phyloP scores from a whole-genome alignment of 1,284 basidiomycete genomes.

The Thelephora terrestris region DNA sequence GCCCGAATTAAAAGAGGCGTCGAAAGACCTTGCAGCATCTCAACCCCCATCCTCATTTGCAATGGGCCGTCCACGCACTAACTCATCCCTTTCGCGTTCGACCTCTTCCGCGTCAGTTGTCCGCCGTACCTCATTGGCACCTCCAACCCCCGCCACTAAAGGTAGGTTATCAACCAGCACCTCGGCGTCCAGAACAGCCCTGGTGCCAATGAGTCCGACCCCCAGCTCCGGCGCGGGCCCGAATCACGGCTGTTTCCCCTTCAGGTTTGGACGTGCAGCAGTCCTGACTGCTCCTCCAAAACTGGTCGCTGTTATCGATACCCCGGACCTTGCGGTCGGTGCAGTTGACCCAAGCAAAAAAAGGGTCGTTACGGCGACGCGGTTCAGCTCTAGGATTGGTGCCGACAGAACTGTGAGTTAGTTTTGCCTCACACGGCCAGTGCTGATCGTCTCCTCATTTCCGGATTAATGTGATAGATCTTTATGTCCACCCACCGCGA shows the following conservation, averaged over 20 bases:
- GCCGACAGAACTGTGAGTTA: constrained; percentile 63
- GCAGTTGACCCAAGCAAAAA: constrained; percentile 75
- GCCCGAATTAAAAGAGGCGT: constrained; percentile 13
- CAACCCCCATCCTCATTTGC: constrained; percentile 13
- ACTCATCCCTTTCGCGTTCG: constrained; percentile 27
- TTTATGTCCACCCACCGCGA: constrained; percentile 71
- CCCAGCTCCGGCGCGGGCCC: constrained; percentile 34
- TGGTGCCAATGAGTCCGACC: constrained; percentile 33
- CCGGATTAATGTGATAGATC: constrained; percentile 33
- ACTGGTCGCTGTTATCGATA: constrained; percentile 71
- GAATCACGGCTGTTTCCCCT: constrained; percentile 25
- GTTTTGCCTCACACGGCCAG: constrained; percentile 1
- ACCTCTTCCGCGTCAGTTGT: not conserved
- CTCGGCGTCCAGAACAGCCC: constrained; percentile 27
- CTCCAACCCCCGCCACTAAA: constrained; percentile 7
- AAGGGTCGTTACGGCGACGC: constrained; percentile 74
- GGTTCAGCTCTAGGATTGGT: constrained; percentile 73
- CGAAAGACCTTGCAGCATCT: constrained; percentile 12
- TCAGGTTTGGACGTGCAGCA: constrained; percentile 54
- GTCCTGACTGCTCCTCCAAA: constrained; percentile 71
- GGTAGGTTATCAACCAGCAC: constrained; percentile 21
- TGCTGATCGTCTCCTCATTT: constrained; percentile 4
- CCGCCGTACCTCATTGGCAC: not conserved
- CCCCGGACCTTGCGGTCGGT: constrained; percentile 73
- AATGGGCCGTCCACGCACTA: constrained; percentile 23